Evolutionary conservation across 306 rosid genomes (phyloP).

Genomic region (Vachellia collinsii): DNA sequence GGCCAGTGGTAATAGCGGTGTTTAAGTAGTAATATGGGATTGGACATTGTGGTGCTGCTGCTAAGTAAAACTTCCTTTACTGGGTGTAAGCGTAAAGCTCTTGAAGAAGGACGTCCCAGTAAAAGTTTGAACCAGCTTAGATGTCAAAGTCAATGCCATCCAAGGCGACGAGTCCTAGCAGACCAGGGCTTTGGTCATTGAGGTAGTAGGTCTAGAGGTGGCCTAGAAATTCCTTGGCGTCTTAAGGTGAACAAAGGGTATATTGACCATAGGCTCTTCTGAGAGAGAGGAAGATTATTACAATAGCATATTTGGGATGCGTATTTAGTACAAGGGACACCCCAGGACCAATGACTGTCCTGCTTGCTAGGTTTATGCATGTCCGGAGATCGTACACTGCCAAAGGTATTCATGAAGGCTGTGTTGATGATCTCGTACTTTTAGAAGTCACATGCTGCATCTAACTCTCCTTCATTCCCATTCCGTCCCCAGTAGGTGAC

Average conservation of each 20-base stretch:
- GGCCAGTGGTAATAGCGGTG: neutral
- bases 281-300: constrained; percentile 15
- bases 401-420: neutral
- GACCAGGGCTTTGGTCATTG: neutral
- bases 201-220: constrained; percentile 34
- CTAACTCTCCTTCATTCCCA: neutral
- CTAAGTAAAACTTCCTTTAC: too few relatives aligned
- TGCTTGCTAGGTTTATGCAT: too few relatives aligned
- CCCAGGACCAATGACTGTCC: too few relatives aligned
- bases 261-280: neutral
- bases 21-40: neutral
- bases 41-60: neutral
- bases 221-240: neutral
- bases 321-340: neutral
- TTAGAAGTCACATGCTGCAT: neutral
- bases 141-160: neutral
- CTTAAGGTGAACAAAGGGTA: neutral
- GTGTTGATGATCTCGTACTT: neutral
- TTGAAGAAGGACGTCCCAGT: neutral
- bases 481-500: constrained; percentile 3
- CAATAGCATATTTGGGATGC: neutral
- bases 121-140: neutral
- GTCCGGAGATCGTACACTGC: too few relatives aligned
- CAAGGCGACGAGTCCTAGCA: neutral
- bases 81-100: neutral